phyloP scores from a whole-genome alignment of 495 filamentous ascomycete species.

The Hypoxylon trugodes region DNA sequence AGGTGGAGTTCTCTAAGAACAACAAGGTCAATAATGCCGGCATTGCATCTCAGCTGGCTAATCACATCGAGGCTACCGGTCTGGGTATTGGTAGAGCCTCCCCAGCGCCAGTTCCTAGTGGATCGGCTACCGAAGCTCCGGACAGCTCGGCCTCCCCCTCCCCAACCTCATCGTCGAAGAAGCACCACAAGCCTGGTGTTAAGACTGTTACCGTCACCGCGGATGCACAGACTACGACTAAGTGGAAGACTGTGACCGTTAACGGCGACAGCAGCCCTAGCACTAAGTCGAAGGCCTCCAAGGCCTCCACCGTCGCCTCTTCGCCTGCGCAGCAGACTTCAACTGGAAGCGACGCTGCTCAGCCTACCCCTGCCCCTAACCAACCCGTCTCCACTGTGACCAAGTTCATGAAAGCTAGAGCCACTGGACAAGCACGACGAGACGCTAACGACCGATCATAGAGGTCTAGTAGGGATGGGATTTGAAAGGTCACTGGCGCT shows the following conservation, averaged over 20 bases:
- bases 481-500: no score
- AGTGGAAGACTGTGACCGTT: constrained; percentile 35
- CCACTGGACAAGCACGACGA: constrained; percentile 40
- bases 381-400: constrained; percentile 33
- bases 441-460: not conserved
- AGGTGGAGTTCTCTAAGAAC: no score
- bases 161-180: not conserved
- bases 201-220: constrained; percentile 44
- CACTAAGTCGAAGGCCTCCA: not conserved
- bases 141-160: not conserved
- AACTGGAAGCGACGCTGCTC: not conserved
- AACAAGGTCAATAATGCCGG: constrained; percentile 40
- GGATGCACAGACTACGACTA: constrained; percentile 23
- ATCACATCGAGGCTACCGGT: constrained; percentile 47
- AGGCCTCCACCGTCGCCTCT: constrained; percentile 1
- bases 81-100: constrained; percentile 40
- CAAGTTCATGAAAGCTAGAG: constrained; percentile 36
- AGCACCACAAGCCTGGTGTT: constrained; percentile 21
- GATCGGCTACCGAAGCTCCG: not conserved
- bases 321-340: not conserved
- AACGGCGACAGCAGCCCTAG: not conserved
- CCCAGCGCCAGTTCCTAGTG: constrained; percentile 23
- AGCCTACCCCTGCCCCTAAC: constrained; percentile 18
- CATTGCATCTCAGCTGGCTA: constrained; percentile 48
- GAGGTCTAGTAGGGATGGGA: not conserved